A percentile compares a stretch with the other conserved stretches of the same genome.
Conservation (phyloP, 2,329 filamentous ascomycete genomes). For the Fusarium continuum region DNA sequence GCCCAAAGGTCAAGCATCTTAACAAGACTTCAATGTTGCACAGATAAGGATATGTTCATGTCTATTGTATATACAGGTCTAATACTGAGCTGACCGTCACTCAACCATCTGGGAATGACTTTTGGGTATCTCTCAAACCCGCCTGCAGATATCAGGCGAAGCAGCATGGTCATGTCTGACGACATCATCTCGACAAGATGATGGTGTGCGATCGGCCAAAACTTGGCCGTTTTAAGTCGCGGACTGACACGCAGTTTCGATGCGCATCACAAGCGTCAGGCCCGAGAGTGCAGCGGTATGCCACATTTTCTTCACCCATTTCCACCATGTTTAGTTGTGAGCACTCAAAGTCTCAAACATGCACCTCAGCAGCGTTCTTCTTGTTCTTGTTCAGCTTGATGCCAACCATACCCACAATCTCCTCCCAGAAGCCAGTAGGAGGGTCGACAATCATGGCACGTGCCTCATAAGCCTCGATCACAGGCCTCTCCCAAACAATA, state of each 20-base stretch:
- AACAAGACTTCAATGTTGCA: not conserved
- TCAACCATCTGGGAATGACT: constrained; percentile 1
- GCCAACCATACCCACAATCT: constrained; percentile 25
- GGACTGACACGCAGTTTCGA: not conserved
- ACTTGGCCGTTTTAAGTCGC: not conserved
- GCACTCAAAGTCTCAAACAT: constrained; percentile 14
- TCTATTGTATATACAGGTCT: constrained; percentile 12
- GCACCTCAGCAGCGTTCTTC: constrained; percentile 8
- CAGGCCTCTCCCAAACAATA: constrained; percentile 62
- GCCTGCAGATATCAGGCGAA: not conserved
- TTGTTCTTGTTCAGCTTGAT: constrained; percentile 28
- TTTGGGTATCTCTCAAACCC: constrained; percentile 12
- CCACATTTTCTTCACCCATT: not conserved
- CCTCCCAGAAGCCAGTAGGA: constrained; percentile 53
- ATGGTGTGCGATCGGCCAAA: not conserved
- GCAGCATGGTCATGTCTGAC: not conserved
- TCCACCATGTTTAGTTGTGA: not conserved
- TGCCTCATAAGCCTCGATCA: constrained; percentile 61
- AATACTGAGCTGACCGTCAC: constrained; percentile 8
- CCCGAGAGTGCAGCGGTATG: not conserved
- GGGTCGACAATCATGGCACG: constrained; percentile 46
- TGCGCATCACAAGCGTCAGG: not conserved
- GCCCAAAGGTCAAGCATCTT: not conserved
- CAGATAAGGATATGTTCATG: constrained; percentile 5
- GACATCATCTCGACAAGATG: not conserved